Conservation (phyloP, 306 rosid species). For the Cucurbita argyrosperma region DNA sequence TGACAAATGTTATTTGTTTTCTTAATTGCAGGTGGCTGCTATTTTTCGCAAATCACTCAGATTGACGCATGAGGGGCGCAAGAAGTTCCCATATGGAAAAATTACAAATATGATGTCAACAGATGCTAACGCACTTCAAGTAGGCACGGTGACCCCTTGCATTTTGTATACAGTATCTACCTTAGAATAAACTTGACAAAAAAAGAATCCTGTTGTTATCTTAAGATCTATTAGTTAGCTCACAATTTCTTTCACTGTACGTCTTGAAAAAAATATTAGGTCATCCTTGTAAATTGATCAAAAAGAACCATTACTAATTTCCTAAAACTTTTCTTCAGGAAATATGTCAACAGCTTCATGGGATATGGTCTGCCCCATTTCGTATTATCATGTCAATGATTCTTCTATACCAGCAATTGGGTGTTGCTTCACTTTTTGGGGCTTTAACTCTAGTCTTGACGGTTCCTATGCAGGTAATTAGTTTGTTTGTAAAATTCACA, state of each 20-base stretch:
- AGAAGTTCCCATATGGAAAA: slow-evolving; percentile 60
- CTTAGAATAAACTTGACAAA: too few relatives aligned
- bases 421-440: slow-evolving; percentile 78
- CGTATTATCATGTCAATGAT: slow-evolving; percentile 54
- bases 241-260: not conserved
- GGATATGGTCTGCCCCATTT: slow-evolving; percentile 79
- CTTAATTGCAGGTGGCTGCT: slow-evolving; percentile 57
- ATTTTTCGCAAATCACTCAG: slow-evolving; percentile 73
- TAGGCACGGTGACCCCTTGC: not conserved
- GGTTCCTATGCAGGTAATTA: slow-evolving; percentile 62
- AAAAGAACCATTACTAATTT: not conserved
- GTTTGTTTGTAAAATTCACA: slow-evolving; percentile 28
- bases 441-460: slow-evolving; percentile 44
- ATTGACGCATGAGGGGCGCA: slow-evolving; percentile 59
- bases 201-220: not conserved
- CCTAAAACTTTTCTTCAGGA: slow-evolving; percentile 30
- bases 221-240: not conserved
- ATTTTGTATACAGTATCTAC: too few relatives aligned
- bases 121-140: slow-evolving; percentile 70
- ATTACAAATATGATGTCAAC: slow-evolving; percentile 82
- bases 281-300: not conserved
- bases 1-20: not conserved
- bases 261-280: not conserved
- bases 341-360: slow-evolving; percentile 69
- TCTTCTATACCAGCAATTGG: slow-evolving; percentile 85